phyloP scores from a whole-genome alignment of 139 green algal species.

The Eudorina sp. region DNA sequence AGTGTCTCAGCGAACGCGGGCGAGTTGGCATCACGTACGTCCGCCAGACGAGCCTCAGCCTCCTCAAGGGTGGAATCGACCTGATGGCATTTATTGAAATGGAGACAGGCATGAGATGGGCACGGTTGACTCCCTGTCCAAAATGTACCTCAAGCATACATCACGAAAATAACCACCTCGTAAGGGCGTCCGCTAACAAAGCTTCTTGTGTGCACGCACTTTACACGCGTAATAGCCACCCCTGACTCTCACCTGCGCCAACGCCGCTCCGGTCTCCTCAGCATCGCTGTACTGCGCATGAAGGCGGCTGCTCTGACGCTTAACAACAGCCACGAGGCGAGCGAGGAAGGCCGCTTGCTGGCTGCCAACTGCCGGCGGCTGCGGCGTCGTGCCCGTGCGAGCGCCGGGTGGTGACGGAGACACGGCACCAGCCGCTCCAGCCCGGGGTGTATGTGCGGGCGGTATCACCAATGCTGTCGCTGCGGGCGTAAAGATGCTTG shows the following conservation, averaged over 20 bases:
- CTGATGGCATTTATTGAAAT: too few relatives aligned
- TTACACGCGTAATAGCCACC: too few relatives aligned
- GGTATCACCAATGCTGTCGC: background rate
- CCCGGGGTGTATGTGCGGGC: background rate
- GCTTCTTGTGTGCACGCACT: too few relatives aligned
- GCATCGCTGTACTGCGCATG: constrained; percentile 53
- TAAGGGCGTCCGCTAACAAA: too few relatives aligned
- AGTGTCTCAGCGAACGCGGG: constrained; percentile 47
- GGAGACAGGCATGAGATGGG: too few relatives aligned
- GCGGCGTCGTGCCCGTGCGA: background rate
- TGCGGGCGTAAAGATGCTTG: constrained; percentile 32
- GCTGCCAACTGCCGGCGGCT: background rate
- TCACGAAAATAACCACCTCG: too few relatives aligned
- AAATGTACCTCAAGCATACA: too few relatives aligned
- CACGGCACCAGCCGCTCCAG: too few relatives aligned
- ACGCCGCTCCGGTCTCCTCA: constrained; percentile 34
- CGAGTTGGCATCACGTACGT: constrained; percentile 12
- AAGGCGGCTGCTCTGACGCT: constrained; percentile 50
- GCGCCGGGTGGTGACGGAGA: background rate
- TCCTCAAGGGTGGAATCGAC: constrained; percentile 39
- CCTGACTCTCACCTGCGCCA: constrained; percentile 48
- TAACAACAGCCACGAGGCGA: constrained; percentile 53
- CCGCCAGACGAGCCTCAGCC: constrained; percentile 19
- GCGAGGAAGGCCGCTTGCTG: constrained; percentile 47
- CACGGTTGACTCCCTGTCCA: too few relatives aligned